phyloP scores from a whole-genome alignment of 441 rosid species.

The Adansonia rubrostipa region DNA sequence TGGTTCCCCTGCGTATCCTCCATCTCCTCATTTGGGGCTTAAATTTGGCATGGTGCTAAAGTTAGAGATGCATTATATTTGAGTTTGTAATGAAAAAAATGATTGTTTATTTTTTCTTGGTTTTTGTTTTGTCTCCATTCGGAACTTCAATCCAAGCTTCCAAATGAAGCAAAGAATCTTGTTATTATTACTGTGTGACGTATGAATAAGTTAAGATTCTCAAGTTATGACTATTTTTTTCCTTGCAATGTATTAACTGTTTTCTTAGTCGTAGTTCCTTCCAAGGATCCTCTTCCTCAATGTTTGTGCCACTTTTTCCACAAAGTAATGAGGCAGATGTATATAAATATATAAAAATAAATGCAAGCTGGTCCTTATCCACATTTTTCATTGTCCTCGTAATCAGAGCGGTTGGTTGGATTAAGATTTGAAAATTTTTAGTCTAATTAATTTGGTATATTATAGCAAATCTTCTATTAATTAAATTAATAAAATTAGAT shows the following conservation, averaged over 20 bases:
- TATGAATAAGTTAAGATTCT: background rate
- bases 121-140: background rate
- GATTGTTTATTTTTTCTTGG: background rate
- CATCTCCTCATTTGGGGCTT: slow-evolving; percentile 47
- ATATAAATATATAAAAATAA: no score
- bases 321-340: no score
- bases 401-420: no score
- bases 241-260: background rate
- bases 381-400: no score
- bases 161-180: background rate
- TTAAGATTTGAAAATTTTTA: no score
- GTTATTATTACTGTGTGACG: background rate
- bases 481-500: no score
- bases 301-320: no score
- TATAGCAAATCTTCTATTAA: no score
- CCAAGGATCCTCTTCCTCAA: background rate
- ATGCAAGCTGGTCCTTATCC: no score
- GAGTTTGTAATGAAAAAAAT: background rate
- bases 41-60: background rate
- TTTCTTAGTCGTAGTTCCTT: background rate
- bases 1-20: slow-evolving; percentile 92
- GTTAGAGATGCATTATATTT: background rate
- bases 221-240: background rate
- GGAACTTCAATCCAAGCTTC: slow-evolving; percentile 6
- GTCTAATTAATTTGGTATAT: no score